A percentile compares a stretch with the other conserved stretches of the same genome.
Conservation (phyloP, 176 grass and related monocot genomes). For the Tillandsia leiboldiana region DNA sequence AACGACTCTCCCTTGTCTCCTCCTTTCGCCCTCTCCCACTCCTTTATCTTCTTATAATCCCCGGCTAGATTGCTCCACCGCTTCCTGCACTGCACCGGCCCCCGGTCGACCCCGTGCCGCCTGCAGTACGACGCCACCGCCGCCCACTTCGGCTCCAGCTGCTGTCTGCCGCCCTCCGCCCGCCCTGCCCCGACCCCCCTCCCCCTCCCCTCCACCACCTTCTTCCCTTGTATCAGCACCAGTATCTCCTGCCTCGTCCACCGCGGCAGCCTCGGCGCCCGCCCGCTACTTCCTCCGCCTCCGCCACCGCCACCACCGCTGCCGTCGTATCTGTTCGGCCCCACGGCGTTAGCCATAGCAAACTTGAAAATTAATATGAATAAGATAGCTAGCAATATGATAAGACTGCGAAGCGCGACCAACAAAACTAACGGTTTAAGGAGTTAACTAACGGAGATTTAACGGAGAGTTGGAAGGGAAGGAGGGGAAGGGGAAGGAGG, state of each 20-base stretch:
- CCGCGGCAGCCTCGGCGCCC: conserved; percentile 59
- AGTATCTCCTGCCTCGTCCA: conserved; percentile 96
- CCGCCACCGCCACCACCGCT: conserved; percentile 3
- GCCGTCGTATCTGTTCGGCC: conserved; percentile 27
- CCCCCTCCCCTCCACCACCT: conserved; percentile 63
- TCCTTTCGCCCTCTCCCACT: conserved; percentile 60
- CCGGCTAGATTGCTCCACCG: conserved; percentile 97
- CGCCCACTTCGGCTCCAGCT: conserved; percentile 82
- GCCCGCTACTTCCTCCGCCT: conserved; percentile 15
- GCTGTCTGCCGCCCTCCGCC: conserved; percentile 15
- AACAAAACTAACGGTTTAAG: too few relatives aligned
- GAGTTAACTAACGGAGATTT: conserved; percentile 10
- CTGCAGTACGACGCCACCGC: conserved; percentile 76
- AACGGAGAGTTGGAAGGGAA: conserved; percentile 4
- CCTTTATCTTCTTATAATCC: conserved; percentile 97
- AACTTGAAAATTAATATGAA: neutral
- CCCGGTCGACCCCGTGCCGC: conserved; percentile 69
- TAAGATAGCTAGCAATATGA: too few relatives aligned
- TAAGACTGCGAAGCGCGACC: neutral
- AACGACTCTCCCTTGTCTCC: conserved; percentile 46
- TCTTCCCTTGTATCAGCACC: conserved; percentile 85
- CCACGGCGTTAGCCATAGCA: conserved; percentile 69
- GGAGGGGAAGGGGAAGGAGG: neutral
- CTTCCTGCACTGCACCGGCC: conserved; percentile 87
- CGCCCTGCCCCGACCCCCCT: conserved; percentile 30